Base-by-base conservation (phyloP, 2,329 filamentous ascomycete genomes). In the Juglanconis oblonga region DNA sequence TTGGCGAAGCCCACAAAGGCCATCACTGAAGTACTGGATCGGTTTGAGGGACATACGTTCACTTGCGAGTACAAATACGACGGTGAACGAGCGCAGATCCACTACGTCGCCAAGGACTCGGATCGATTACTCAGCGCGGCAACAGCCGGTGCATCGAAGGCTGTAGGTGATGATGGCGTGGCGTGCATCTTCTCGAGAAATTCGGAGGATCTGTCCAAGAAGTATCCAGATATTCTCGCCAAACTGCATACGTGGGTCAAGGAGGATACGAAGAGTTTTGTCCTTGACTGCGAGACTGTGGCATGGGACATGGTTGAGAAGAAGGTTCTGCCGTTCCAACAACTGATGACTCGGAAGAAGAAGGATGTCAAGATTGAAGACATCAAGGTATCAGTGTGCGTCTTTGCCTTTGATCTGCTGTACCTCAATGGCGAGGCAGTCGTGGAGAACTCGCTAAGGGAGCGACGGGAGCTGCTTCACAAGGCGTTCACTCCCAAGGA, bases 21-120 rank as follows among this genome's bases (percentile, higher is more conserved):
- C 5, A 97, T 99, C 68, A 97, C 93, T 1, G 95, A 99, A 76
- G 95, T 99, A 0, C 82, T 99, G 10, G 94, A 99, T 74, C 90
- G 95, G 5, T 99, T 99, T 66, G 95, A 98, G 72, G 87, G 90
- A 64, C 95, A 97, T 71, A 90, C 89, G 32, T 99, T 99, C 70
- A 98, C 95, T 1, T 99, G 95, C 76, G 95, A 99, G 73, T 99
- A 96, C 81, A 99, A 99, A 74, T 99, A 99, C 70, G 95, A 99
- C 69, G 95, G 95, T 52, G 95, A 99, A 75, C 84, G 95, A 71
- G 95, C 95, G n/a, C 95, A 99, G 72, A 98, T 99, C 54, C 95
- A 99, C 72, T 99, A 96, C 67, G 92, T 98, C 36, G 88, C 93
- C 4, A 91, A 92, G 64, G 90, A 94, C 63, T 84, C 90, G 9